Evolutionary conservation across 257 asterid genomes (phyloP).

Genomic region (Primulina tabacum): DNA sequence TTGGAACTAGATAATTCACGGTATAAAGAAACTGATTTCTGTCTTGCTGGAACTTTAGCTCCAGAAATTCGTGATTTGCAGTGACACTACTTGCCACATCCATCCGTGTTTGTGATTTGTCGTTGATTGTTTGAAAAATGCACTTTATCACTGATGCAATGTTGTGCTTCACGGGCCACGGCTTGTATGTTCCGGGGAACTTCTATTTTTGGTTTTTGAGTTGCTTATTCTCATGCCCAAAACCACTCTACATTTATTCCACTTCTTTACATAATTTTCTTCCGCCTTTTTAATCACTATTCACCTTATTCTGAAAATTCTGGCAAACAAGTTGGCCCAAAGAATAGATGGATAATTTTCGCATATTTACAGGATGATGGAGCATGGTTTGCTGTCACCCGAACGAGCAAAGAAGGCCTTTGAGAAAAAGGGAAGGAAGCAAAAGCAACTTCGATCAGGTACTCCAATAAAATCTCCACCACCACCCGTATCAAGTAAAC

Average conservation of each 20-base stretch:
- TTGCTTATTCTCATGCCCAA: background rate
- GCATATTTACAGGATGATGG: conserved; percentile 67
- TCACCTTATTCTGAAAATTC: background rate
- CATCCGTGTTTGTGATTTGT: background rate
- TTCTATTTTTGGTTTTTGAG: background rate
- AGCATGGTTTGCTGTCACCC: conserved; percentile 78
- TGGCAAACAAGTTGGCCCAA: background rate
- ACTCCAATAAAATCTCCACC: conserved; percentile 71
- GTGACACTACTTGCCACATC: background rate
- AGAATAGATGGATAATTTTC: background rate
- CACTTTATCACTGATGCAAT: background rate
- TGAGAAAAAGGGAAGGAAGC: conserved; percentile 86
- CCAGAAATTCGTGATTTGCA: background rate
- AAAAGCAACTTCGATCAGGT: conserved; percentile 63
- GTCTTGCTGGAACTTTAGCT: background rate
- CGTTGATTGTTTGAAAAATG: background rate
- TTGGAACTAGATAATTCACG: background rate
- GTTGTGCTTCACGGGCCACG: background rate
- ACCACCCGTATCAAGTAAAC: conserved; percentile 32
- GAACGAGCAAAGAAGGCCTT: conserved; percentile 73
- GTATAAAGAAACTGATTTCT: background rate
- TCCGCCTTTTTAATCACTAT: background rate
- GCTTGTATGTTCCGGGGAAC: background rate
- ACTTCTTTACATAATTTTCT: background rate
- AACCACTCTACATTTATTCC: background rate